phyloP scores from a whole-genome alignment of 805 yeast species.

The Saccharomycopsis fodiens region DNA sequence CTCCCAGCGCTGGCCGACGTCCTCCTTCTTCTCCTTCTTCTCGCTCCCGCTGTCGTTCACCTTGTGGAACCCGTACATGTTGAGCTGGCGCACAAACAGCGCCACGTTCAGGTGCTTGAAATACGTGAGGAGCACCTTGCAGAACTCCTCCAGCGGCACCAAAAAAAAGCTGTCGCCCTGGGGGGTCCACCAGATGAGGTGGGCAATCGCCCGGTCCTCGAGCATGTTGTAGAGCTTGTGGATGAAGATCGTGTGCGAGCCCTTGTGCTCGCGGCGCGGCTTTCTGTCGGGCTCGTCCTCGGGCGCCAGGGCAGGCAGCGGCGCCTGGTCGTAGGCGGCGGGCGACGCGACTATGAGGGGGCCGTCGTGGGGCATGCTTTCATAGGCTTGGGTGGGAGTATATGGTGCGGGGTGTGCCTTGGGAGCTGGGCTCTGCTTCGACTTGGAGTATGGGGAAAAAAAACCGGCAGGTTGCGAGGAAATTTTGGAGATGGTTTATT shows the following conservation, averaged over 20 bases:
- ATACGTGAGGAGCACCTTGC: conserved; percentile 56
- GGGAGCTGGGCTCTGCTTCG: no score
- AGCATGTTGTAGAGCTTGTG: conserved; percentile 89
- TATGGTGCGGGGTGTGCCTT: no score
- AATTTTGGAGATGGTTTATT: neutral
- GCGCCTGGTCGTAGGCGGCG: no score
- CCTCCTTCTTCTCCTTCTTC: conserved; percentile 1
- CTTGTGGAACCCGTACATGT: conserved; percentile 80
- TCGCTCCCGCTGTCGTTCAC: conserved; percentile 36
- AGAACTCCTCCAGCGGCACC: conserved; percentile 81
- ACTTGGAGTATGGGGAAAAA: no score
- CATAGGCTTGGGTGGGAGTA: no score
- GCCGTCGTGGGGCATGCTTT: no score
- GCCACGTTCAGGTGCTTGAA: conserved; percentile 80
- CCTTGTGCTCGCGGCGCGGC: no score
- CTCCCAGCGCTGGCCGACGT: conserved; percentile 54
- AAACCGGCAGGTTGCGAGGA: neutral
- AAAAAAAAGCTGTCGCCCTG: conserved; percentile 66
- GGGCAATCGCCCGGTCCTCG: conserved; percentile 64
- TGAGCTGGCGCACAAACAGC: conserved; percentile 69
- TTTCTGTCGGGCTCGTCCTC: conserved; percentile 14
- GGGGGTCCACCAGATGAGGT: conserved; percentile 81
- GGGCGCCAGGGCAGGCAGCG: no score
- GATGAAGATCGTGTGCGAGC: conserved; percentile 59
- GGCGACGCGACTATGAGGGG: no score